Base-by-base conservation (phyloP, 352 stramenopile genomes). In the Pythium plurisporium region DNA sequence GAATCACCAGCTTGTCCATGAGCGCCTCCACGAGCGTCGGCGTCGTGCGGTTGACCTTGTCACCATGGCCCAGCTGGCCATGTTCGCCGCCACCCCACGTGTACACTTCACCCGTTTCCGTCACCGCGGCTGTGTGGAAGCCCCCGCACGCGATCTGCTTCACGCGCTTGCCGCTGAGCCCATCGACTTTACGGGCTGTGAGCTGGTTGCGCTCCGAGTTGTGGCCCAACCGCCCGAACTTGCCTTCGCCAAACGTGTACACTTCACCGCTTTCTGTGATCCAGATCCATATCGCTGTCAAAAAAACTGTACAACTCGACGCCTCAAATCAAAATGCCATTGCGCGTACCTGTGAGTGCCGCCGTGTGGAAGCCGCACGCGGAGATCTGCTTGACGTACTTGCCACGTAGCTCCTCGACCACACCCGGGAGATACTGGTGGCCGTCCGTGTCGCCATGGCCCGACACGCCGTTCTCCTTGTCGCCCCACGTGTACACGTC, bases 401-500 rank as follows among this genome's bases (percentile, higher is more conserved):
- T 95, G 58, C 81, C 82, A 29, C 79, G 77, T 36, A 97, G 79
- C 53, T 94, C 85, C 42, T 97, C 88, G 25, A 98, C 78, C 2
- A 91, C 67, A 47, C 90, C 91, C 3, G 93, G 94, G 25, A 95
- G 82, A 65, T 98, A 98, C 72, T 98, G 94, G 73, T 98, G 93
- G 31, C 95, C 95, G 55, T 98, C 91, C 0, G 87, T 97, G 70
- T 98, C 91, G 46, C 91, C 93, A 58, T 98, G 90, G 15, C 95
- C 95, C 10, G 91, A 94, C 1, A 98, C 93, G 31, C 95, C 94
- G 73, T 98, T 98, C 67, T 98, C 93, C 59, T 96, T 97, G 66
- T 98, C 94, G 22, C 94, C 94, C 94, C 94, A 98, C 37, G 88
- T 96, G 67, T 96, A 96, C 51, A 97, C 89, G 64, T 96, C 83